Conservation (phyloP, 2,329 filamentous ascomycete genomes). For the Drechslerella coelobrocha region DNA sequence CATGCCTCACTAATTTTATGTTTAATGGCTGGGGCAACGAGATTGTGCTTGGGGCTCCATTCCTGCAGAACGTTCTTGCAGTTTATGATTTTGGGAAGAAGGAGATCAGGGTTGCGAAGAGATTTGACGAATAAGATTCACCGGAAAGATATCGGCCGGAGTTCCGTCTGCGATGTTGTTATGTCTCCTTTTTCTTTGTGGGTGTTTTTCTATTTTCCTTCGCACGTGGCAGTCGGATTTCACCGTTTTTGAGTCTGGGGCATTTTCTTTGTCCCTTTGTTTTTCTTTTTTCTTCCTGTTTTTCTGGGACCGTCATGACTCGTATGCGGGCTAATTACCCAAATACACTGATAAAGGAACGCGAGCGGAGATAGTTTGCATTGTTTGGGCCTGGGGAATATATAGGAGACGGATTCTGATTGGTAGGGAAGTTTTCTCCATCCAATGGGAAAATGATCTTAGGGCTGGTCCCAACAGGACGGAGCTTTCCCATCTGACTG, state of each 20-base stretch:
- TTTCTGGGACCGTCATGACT: neutral
- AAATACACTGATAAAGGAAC: too few species aligned
- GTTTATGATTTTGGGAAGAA: constrained; percentile 29
- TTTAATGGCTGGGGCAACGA: constrained; percentile 10
- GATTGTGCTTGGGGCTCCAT: constrained; percentile 29
- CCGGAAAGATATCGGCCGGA: neutral
- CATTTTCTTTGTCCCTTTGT: too few species aligned
- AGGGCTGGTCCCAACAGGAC: too few species aligned
- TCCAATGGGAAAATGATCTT: too few species aligned
- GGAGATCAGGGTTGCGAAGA: constrained; percentile 28
- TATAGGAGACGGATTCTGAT: too few species aligned
- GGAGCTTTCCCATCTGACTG: too few species aligned
- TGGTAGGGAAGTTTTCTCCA: too few species aligned
- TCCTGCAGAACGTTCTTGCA: constrained; percentile 24
- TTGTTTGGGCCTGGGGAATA: too few species aligned
- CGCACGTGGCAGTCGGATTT: neutral
- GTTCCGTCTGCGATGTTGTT: neutral
- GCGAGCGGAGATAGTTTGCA: too few species aligned
- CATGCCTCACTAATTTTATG: constrained; percentile 30
- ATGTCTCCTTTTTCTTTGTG: neutral
- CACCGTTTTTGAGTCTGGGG: neutral
- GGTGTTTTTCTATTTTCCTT: neutral
- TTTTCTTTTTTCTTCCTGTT: neutral
- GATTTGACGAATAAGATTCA: constrained; percentile 16
- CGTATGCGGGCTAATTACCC: neutral